Conservation (phyloP, 306 rosid species). For the Sechiopsis laciniata region DNA sequence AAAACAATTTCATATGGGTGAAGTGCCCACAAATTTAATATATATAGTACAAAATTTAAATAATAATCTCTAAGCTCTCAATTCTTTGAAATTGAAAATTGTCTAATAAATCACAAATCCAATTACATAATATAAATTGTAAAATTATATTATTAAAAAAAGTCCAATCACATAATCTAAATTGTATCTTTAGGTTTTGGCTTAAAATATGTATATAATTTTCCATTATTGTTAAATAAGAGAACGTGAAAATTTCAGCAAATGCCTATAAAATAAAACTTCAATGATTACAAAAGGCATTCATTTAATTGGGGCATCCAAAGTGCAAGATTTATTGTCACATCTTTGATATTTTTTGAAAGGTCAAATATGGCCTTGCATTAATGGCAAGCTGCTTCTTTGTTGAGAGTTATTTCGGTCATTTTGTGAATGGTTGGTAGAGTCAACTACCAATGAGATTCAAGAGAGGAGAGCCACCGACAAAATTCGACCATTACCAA, state of each 20-base stretch:
- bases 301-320: constrained; percentile 7
- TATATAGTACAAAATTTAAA: no score
- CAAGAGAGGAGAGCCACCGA: constrained; percentile 16
- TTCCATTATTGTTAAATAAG: not conserved
- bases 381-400: not conserved
- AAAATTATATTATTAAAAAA: not conserved
- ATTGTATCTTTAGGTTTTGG: not conserved
- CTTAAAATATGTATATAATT: not conserved
- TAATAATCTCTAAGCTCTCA: no score
- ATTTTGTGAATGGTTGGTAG: not conserved
- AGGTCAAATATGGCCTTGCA: not conserved
- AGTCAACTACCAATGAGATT: constrained; percentile 1
- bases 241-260: not conserved
- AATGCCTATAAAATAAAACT: not conserved
- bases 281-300: constrained; percentile 10
- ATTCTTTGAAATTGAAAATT: no score
- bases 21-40: no score
- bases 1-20: no score
- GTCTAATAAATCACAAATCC: no score
- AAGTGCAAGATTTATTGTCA: not conserved
- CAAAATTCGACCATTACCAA: not conserved
- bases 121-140: no score
- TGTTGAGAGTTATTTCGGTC: not conserved
- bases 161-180: not conserved
- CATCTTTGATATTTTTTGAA: not conserved